These are phyloP conservation scores for Pseudocercospora pini-densiflorae DNA, from an alignment of 2,329 filamentous ascomycete genomes.

Conservation along the genomic window DNA sequence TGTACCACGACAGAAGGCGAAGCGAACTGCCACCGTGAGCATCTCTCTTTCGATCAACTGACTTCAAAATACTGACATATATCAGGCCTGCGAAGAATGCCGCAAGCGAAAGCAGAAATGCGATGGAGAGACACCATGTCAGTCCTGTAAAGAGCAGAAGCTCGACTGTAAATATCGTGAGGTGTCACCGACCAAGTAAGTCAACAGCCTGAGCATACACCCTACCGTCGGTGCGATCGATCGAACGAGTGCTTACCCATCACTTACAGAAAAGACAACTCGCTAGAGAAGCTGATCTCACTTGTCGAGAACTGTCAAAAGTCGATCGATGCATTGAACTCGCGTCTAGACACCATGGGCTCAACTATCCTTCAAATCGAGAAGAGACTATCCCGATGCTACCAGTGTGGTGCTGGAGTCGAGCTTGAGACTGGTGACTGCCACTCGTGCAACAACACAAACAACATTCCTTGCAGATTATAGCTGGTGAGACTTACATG, in stretches of 20 bases:
- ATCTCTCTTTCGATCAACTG: background rate
- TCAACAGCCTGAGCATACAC: background rate
- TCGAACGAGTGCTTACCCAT: constrained; percentile 5
- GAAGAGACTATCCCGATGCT: constrained; percentile 27
- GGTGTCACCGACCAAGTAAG: constrained; percentile 31
- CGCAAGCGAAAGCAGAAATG: constrained; percentile 33
- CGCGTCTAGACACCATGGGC: constrained; percentile 29
- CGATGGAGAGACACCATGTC: constrained; percentile 29
- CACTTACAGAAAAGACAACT: constrained; percentile 29
- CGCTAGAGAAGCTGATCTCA: constrained; percentile 26
- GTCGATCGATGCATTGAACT: constrained; percentile 28
- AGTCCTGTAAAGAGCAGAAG: constrained; percentile 33
- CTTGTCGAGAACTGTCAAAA: constrained; percentile 27
- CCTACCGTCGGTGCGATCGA: background rate
- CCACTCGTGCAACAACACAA: constrained; percentile 15
- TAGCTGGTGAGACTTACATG: constrained; percentile 12
- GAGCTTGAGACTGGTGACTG: constrained; percentile 27
- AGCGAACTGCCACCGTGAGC: constrained; percentile 32
- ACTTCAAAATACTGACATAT: background rate
- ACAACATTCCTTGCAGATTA: constrained; percentile 19
- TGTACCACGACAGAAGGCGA: constrained; percentile 31
- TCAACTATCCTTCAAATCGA: constrained; percentile 24
- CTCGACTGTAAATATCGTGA: constrained; percentile 32
- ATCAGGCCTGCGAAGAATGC: constrained; percentile 33
- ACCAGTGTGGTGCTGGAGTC: constrained; percentile 24